Evolutionary conservation across 2,329 filamentous ascomycete species (phyloP).

Genomic region (Sporothrix mexicana): DNA sequence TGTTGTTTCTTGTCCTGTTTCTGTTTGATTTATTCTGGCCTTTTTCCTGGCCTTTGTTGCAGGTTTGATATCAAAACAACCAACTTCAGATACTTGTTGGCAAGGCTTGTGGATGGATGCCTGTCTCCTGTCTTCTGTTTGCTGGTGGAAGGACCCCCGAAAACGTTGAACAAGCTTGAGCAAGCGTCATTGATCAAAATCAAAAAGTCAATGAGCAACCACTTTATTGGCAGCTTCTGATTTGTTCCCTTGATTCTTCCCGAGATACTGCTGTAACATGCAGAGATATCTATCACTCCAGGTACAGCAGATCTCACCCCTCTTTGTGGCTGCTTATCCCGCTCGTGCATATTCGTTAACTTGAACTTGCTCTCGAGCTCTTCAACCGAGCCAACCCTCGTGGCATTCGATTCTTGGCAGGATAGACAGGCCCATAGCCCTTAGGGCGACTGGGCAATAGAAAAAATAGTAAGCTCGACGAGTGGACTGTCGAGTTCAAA

Average conservation of each 20-base stretch:
- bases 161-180: not conserved
- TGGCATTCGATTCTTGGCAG: not conserved
- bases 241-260: not conserved
- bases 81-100: conserved; percentile 5
- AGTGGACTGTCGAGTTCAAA: not conserved
- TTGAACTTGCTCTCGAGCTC: not conserved
- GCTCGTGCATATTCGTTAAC: not conserved
- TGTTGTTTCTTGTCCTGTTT: not conserved
- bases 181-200: not conserved
- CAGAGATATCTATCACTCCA: not conserved
- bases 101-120: not conserved
- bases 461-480: not conserved
- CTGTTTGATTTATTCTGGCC: too few relatives aligned
- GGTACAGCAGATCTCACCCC: not conserved
- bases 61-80: not conserved
- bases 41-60: too few relatives aligned
- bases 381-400: not conserved
- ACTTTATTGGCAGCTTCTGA: not conserved
- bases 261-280: conserved; percentile 3
- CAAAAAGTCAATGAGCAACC: too few relatives aligned
- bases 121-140: not conserved
- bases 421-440: too few relatives aligned
- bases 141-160: not conserved
- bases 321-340: not conserved
- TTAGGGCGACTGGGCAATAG: not conserved